phyloP scores from a whole-genome alignment of 2,329 filamentous ascomycete genomes.

The Penicillium sp. region DNA sequence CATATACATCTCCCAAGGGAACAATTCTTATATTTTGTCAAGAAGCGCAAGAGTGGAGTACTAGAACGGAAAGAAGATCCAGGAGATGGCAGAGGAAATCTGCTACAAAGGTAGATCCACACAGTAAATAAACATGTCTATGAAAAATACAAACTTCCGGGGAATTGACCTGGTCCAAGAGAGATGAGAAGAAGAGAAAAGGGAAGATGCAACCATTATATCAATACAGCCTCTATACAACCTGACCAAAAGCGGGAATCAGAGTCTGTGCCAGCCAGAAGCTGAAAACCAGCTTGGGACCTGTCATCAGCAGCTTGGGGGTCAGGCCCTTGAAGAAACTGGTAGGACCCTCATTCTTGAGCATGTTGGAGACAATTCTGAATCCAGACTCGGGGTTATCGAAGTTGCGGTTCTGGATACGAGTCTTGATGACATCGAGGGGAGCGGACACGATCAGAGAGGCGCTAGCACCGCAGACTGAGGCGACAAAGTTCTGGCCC shows the following conservation, averaged over 20 bases:
- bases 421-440: slow-evolving; percentile 95
- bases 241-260: slow-evolving; percentile 82
- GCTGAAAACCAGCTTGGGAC: slow-evolving; percentile 97
- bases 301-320: slow-evolving; percentile 98
- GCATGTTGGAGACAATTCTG: slow-evolving; percentile 88
- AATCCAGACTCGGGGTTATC: slow-evolving; percentile 95
- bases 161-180: not conserved
- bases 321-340: slow-evolving; percentile 98
- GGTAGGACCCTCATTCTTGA: slow-evolving; percentile 76
- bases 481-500: slow-evolving; percentile 96
- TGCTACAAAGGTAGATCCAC: slow-evolving; percentile 7
- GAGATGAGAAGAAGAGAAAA: slow-evolving; percentile 11
- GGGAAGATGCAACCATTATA: slow-evolving; percentile 21
- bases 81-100: not conserved
- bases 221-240: slow-evolving; percentile 47
- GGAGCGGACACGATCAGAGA: slow-evolving; percentile 96
- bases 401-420: slow-evolving; percentile 98
- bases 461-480: slow-evolving; percentile 88
- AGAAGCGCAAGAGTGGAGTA: no score
- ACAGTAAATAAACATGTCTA: slow-evolving; percentile 13
- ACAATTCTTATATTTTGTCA: no score
- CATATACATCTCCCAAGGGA: no score
- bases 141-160: slow-evolving; percentile 13
- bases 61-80: no score
- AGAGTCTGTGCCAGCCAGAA: slow-evolving; percentile 99